Percentiles rank a stretch among this genome's conserved stretches.
Evolutionary conservation across 768 basidiomycete species (phyloP).

Genomic region (Amanita pseudoporphyria): DNA sequence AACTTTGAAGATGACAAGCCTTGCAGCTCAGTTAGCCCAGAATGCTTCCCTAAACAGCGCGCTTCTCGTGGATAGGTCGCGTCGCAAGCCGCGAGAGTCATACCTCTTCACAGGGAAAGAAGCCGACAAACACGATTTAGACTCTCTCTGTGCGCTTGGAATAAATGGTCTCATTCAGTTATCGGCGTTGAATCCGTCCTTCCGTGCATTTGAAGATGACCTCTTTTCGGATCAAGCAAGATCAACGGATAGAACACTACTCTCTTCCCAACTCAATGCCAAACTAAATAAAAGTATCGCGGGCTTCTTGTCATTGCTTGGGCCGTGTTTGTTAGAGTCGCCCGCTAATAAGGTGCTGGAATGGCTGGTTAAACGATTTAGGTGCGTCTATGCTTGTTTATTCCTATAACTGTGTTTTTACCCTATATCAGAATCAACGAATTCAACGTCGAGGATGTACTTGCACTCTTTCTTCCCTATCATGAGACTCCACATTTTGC

Average conservation of each 20-base stretch:
- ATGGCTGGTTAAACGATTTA: conserved; percentile 90
- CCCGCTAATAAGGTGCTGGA: conserved; percentile 82
- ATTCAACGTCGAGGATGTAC: conserved; percentile 74
- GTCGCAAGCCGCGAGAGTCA: conserved; percentile 58
- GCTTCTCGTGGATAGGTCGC: conserved; percentile 55
- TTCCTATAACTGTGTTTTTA: conserved; percentile 5
- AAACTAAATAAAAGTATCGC: conserved; percentile 55
- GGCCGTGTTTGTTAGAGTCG: conserved; percentile 72
- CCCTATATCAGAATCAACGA: conserved; percentile 64
- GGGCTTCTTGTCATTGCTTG: conserved; percentile 58
- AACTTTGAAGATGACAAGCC: conserved; percentile 24
- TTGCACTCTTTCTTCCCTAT: conserved; percentile 85
- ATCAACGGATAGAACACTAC: conserved; percentile 67
- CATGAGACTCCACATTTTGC: conserved; percentile 92
- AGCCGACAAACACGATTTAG: conserved; percentile 80
- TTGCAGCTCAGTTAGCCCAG: conserved; percentile 75
- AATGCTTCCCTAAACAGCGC: conserved; percentile 71
- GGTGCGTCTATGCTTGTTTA: conserved; percentile 41
- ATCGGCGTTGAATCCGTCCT: conserved; percentile 43
- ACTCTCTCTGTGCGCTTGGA: conserved; percentile 75
- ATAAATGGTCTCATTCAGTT: conserved; percentile 73
- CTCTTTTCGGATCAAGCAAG: conserved; percentile 79
- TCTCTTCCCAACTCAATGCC: conserved; percentile 49
- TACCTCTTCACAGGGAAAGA: conserved; percentile 84
- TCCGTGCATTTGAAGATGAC: conserved; percentile 53